These are phyloP conservation scores for Trichoderma sp. DNA, from an alignment of 2,329 filamentous ascomycete species.

Conservation along the genomic window DNA sequence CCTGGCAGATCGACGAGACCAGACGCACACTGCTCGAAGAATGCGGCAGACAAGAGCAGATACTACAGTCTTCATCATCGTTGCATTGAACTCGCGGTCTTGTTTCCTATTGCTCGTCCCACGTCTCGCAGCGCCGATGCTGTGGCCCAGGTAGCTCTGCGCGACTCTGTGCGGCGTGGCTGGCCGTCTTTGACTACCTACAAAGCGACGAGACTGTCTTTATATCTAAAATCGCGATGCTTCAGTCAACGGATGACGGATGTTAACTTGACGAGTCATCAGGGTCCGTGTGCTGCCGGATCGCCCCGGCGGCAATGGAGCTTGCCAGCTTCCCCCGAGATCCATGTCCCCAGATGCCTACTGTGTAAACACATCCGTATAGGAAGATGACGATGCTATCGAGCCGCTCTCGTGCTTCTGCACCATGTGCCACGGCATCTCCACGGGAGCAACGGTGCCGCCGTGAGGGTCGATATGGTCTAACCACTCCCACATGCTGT, in stretches of 20 bases:
- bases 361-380: too few relatives aligned
- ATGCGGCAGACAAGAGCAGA: neutral
- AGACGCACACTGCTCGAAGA: neutral
- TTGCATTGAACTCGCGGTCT: neutral
- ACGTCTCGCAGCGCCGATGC: slow-evolving; percentile 27
- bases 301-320: slow-evolving; percentile 14
- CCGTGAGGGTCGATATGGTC: neutral
- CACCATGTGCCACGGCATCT: slow-evolving; percentile 3
- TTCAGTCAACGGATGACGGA: neutral
- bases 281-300: slow-evolving; percentile 13
- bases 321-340: neutral
- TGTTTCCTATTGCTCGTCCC: slow-evolving; percentile 3
- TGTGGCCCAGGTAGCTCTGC: slow-evolving; percentile 16
- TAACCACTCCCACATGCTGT: neutral
- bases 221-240: neutral
- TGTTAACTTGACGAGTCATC: neutral
- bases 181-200: neutral
- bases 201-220: neutral
- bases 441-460: neutral
- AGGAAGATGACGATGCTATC: neutral
- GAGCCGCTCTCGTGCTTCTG: neutral
- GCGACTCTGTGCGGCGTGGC: neutral
- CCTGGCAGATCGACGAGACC: neutral
- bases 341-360: neutral
- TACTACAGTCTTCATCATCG: too few relatives aligned